phyloP scores from a whole-genome alignment of 2,329 filamentous ascomycete genomes.

The Epichloe scottii region DNA sequence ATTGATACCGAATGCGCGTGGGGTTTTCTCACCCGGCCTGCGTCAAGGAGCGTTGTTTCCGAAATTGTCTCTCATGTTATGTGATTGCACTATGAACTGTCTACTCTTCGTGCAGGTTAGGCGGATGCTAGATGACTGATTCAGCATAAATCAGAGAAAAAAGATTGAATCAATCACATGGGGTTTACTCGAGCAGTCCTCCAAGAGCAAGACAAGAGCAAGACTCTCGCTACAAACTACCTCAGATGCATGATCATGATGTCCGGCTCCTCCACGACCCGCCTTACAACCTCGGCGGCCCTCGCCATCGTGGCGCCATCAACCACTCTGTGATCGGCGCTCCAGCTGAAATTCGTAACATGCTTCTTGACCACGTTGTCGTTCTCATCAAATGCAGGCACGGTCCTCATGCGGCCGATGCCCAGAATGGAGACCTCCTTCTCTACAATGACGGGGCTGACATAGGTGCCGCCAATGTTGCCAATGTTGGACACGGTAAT shows the following conservation, averaged over 20 bases:
- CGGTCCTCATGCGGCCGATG: conserved; percentile 64
- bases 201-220: not conserved
- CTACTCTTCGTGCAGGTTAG: too few relatives aligned
- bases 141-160: too few relatives aligned
- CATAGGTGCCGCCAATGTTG: conserved; percentile 83
- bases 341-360: conserved; percentile 89
- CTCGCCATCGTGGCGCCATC: conserved; percentile 92
- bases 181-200: too few relatives aligned
- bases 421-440: conserved; percentile 87
- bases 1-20: too few relatives aligned
- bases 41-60: too few relatives aligned
- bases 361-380: conserved; percentile 59
- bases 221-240: conserved; percentile 26
- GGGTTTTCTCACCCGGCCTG: too few relatives aligned
- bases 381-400: conserved; percentile 63
- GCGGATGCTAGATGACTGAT: too few relatives aligned
- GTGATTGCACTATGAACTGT: too few relatives aligned
- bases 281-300: conserved; percentile 69
- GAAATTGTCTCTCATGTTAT: too few relatives aligned
- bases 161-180: too few relatives aligned
- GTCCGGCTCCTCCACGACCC: conserved; percentile 72
- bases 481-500: conserved; percentile 97
- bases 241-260: conserved; percentile 73
- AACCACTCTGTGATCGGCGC: conserved; percentile 84
- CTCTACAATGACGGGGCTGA: conserved; percentile 82